Evolutionary conservation across 176 grass and related monocot species (phyloP).

Genomic region (Triticum timopheevii): DNA sequence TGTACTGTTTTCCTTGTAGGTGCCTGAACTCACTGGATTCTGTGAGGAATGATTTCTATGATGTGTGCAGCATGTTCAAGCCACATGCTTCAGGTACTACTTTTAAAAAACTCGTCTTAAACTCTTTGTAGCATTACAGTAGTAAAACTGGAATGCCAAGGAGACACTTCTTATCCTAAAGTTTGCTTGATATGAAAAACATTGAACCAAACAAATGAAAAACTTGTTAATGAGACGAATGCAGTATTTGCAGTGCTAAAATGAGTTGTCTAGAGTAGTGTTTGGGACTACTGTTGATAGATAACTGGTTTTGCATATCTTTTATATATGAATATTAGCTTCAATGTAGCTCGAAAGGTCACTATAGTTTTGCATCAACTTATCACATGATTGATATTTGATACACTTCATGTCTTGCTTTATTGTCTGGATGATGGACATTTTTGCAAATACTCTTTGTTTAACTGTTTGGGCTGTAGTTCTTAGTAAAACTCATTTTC

Average conservation of each 20-base stretch:
- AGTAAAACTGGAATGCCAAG: neutral
- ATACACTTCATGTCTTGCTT: neutral
- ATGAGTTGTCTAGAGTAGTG: too few species aligned
- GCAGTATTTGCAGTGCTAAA: too few species aligned
- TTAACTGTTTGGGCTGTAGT: neutral
- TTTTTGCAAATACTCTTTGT: neutral
- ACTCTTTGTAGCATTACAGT: neutral
- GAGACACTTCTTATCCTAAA: neutral
- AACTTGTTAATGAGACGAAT: too few species aligned
- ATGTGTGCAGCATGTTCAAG: conserved; percentile 33
- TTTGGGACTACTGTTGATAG: too few species aligned
- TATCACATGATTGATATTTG: too few species aligned
- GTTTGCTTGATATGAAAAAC: neutral
- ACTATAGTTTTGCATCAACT: too few species aligned
- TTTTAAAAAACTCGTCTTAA: neutral
- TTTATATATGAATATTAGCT: too few species aligned
- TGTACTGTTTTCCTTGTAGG: conserved; percentile 29
- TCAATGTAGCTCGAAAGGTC: too few species aligned
- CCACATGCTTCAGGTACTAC: conserved; percentile 70
- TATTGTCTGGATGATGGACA: neutral
- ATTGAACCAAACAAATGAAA: neutral
- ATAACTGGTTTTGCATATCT: too few species aligned
- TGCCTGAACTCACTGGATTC: conserved; percentile 36
- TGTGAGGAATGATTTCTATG: conserved; percentile 47
- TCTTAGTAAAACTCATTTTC: neutral